Evolutionary conservation across 257 asterid species (phyloP).

Genomic region (Gentiana straminea): DNA sequence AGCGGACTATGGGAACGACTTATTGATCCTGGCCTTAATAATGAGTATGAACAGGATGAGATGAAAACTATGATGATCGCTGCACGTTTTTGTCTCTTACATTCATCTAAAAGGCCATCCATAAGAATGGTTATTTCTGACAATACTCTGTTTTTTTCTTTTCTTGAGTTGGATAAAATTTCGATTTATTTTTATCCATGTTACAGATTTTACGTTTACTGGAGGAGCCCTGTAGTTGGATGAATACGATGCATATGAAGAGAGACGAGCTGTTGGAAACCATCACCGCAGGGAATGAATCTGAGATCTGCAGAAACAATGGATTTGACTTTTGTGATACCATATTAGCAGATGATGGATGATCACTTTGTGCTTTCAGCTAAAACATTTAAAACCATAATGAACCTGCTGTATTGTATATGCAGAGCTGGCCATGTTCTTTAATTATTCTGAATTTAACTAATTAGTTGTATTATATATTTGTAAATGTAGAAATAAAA

Average conservation of each 20-base stretch:
- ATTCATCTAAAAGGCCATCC: conserved; percentile 75
- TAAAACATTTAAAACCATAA: too few species aligned
- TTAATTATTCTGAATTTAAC: too few species aligned
- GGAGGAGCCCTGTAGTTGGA: conserved; percentile 42
- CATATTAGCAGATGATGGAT: conserved; percentile 18
- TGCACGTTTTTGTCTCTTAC: conserved; percentile 70
- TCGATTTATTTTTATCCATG: conserved; percentile 4
- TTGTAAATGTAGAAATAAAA: too few species aligned
- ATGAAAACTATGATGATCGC: conserved; percentile 49
- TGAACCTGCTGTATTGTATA: too few species aligned
- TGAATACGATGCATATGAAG: conserved; percentile 31
- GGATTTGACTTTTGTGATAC: conserved; percentile 19
- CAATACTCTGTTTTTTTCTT: not conserved
- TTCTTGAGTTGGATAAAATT: not conserved
- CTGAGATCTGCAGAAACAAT: conserved; percentile 11
- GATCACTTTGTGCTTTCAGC: not conserved
- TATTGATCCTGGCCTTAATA: conserved; percentile 49
- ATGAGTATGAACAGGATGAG: conserved; percentile 46
- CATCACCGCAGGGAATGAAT: conserved; percentile 23
- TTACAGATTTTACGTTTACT: conserved; percentile 46
- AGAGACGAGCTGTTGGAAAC: conserved; percentile 28
- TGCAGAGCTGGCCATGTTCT: too few species aligned
- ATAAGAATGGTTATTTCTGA: conserved; percentile 44
- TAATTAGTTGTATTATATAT: too few species aligned
- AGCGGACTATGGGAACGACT: conserved; percentile 49